Evolutionary conservation across 116 monocot genomes (phyloP), one percentile per base, ranked within the genome.

Genomic region (Cymodocea nodosa): DNA sequence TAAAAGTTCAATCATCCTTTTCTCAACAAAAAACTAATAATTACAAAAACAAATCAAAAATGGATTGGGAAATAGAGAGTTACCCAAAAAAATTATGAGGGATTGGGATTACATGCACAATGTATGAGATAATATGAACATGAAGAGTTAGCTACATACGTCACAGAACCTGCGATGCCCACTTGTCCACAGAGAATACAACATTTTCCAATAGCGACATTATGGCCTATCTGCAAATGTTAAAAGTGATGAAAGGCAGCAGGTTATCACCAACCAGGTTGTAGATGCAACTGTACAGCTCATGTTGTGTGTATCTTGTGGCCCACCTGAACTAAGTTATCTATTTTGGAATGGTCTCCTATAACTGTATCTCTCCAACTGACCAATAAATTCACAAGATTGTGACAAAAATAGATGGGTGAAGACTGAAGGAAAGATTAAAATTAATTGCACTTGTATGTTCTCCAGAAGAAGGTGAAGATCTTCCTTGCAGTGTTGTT

Each of bases 131-230:
- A 3, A 1, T 30, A 30, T 30, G 30, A 30, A 30, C 30, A 30
- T 1, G 2, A 30, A 30, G 30, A 30, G 30, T 30, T 18, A 63
- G 50, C 54, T 15, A 49, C 83, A 73, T 83, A 97, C 97, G 87
- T 90, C 6, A 68, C 90, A 71, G 97, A 97, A 71, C 97, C 97
- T 68, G 91, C 91, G 71, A 97, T 76, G 13, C 97, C 97, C 65
- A 80, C 90, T 90, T 97, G 97, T 51, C 97, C 97, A 70, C 97
- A 97, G 11, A 97, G 58, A 44, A 97, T 83, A 70, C 97, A 90
- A 66, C 76, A 79, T 60, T 83, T 87, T 59, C 97, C 97, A 56
- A 97, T 83, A 18, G 83, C 69, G 49, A 79, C 91, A 77, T 97
- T 97, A 68, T 97, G 97, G 51, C 85, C 97, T 60, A 97, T 90